Percentiles rank a stretch among this genome's conserved stretches.
These are phyloP conservation scores for Neurospora tetrasperma DNA, from an alignment of 495 filamentous ascomycete genomes.

Conservation along the genomic window DNA sequence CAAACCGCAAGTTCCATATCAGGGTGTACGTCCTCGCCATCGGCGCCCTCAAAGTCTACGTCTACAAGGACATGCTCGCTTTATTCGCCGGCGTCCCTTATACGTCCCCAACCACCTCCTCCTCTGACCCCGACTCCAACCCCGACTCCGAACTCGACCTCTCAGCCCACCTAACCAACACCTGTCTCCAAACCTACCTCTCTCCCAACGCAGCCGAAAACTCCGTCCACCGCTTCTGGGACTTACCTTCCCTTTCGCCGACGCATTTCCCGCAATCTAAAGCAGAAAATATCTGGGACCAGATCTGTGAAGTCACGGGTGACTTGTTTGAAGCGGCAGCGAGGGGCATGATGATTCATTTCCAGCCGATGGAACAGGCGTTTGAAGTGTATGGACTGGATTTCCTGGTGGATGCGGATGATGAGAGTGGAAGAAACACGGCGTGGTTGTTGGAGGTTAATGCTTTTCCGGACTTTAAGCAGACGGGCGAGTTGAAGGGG, in stretches of 20 bases:
- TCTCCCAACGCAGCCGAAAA: conserved; percentile 66
- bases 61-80: conserved; percentile 83
- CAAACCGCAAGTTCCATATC: conserved; percentile 87
- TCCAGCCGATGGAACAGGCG: conserved; percentile 75
- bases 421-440: conserved; percentile 21
- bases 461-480: conserved; percentile 87
- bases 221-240: conserved; percentile 56
- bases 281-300: conserved; percentile 50
- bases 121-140: no score
- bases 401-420: conserved; percentile 61
- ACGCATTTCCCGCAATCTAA: conserved; percentile 33
- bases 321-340: conserved; percentile 81
- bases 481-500: conserved; percentile 66
- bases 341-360: conserved; percentile 72
- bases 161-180: conserved; percentile 39
- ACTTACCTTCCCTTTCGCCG: conserved; percentile 34
- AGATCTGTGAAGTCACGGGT: conserved; percentile 61
- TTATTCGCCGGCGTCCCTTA: conserved; percentile 76
- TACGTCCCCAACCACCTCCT: conserved; percentile 8
- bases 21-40: conserved; percentile 77
- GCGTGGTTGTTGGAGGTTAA: conserved; percentile 88
- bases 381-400: conserved; percentile 93
- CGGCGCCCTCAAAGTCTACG: conserved; percentile 69
- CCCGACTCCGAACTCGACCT: conserved; percentile 22
- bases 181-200: conserved; percentile 75